Evolutionary conservation across 345 rosid species (phyloP), one percentile per base, ranked within the genome.

Genomic region (Eucalyptus leucophloia): DNA sequence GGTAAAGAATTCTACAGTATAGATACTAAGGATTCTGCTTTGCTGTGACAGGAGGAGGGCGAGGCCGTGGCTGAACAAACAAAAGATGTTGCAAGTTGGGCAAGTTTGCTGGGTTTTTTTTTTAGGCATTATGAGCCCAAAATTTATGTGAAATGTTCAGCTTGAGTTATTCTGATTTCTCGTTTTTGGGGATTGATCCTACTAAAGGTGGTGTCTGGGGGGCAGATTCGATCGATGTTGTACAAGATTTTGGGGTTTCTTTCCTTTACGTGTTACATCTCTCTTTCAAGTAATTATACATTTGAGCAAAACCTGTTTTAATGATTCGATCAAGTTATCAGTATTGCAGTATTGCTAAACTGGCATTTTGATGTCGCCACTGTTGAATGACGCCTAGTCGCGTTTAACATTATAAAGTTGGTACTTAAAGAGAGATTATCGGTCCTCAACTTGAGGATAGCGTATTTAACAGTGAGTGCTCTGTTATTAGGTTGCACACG

Each of bases 21-120:
- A 12, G 47, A 72, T 23, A 21, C 88, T 87, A 49, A 87, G 49
- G 37, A 58, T 54, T 44, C 26, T 82, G 87, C 90, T 89, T 65
- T 90, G 65, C 86, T 85, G 81, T 91, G 89, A 42, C 92, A 94
- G 96, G 95, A 90, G 94, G 93, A 90, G 95, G 94, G 45, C 93
- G 96, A 47, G 97, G 97, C 51, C 93, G 96, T 62, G 95, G 94
- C 69, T 95, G 92, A 92, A 4, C 60, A 51, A 42, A 9, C 62
- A 32, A 30, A 24, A 87, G n/a, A 51, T 53, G n/a, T 19, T 34
- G 42, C 67, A 54, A 37, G 30, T 49, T 77, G 34, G 92, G 92
- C 91, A 77, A 23, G 65, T 88, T 69, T 89, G 93, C 90, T 88
- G 72, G 44, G 24, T 8, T 53, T 53, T 93, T 90, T 90, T 77